phyloP scores from a whole-genome alignment of 345 rosid genomes.

The Brassica incana region DNA sequence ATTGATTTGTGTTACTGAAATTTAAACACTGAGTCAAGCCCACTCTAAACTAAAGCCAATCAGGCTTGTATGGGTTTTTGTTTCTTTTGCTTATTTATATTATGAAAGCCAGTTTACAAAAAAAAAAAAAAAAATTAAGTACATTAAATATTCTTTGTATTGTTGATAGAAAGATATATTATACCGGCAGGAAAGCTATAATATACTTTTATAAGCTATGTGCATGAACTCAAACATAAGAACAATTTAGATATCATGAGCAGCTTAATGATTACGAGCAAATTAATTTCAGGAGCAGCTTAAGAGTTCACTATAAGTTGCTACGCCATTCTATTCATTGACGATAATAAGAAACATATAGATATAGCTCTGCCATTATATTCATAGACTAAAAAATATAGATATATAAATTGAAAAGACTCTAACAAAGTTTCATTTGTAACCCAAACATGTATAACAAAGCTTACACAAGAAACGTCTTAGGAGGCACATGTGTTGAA shows the following conservation, averaged over 20 bases:
- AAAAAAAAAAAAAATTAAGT: no score
- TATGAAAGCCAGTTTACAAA: no score
- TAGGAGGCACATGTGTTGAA: background rate
- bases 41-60: no score
- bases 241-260: background rate
- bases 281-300: background rate
- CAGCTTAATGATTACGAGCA: background rate
- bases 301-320: background rate
- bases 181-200: background rate
- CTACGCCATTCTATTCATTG: background rate
- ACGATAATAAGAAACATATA: background rate
- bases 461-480: no score
- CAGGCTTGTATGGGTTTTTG: no score
- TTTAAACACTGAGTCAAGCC: no score
- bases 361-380: background rate
- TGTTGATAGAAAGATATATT: background rate
- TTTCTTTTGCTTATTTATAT: no score
- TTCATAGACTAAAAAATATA: background rate
- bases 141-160: no score
- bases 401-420: background rate
- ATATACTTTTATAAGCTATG: background rate
- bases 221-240: background rate
- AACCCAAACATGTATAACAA: background rate
- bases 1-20: no score
- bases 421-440: background rate